Conservation (phyloP, 2,329 filamentous ascomycete genomes). For the Alternaria longipes region DNA sequence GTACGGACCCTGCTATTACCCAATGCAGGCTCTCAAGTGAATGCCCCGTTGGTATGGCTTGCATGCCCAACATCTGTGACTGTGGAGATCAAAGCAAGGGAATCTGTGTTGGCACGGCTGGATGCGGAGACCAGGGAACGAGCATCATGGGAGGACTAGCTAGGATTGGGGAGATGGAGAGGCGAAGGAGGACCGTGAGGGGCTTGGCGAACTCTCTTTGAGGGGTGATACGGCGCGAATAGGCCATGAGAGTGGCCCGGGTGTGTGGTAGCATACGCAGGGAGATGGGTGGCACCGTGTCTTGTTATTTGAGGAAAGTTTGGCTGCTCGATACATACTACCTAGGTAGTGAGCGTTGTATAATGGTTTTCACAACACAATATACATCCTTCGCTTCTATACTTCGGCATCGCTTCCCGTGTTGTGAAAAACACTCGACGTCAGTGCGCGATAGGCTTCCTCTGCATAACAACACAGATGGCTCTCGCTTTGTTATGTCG, state of each 20-base stretch:
- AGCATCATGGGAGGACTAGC: conserved; percentile 25
- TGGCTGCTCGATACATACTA: not conserved
- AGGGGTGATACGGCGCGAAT: not conserved
- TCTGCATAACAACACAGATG: not conserved
- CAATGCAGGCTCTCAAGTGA: conserved; percentile 1
- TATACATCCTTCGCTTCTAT: conserved; percentile 16
- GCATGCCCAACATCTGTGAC: conserved; percentile 29
- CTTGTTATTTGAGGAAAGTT: conserved; percentile 5
- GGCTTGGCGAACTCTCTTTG: conserved; percentile 2
- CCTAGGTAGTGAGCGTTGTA: not conserved
- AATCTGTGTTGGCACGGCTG: conserved; percentile 31
- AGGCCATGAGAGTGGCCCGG: not conserved
- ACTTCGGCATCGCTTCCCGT: not conserved
- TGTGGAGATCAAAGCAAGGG: conserved; percentile 22
- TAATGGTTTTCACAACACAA: conserved; percentile 11
- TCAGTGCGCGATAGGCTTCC: not conserved
- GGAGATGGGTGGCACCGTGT: not conserved
- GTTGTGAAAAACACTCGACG: not conserved
- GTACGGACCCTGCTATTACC: conserved; percentile 14
- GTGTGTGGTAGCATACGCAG: not conserved
- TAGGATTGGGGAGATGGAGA: conserved; percentile 24
- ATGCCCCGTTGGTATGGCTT: conserved; percentile 29
- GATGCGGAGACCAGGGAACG: conserved; percentile 28
- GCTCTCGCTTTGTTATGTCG: not conserved
- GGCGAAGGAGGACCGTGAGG: conserved; percentile 15